Evolutionary conservation across 345 rosid species (phyloP), one percentile per base, ranked within the genome.

Genomic region (Euclidium syriacum): DNA sequence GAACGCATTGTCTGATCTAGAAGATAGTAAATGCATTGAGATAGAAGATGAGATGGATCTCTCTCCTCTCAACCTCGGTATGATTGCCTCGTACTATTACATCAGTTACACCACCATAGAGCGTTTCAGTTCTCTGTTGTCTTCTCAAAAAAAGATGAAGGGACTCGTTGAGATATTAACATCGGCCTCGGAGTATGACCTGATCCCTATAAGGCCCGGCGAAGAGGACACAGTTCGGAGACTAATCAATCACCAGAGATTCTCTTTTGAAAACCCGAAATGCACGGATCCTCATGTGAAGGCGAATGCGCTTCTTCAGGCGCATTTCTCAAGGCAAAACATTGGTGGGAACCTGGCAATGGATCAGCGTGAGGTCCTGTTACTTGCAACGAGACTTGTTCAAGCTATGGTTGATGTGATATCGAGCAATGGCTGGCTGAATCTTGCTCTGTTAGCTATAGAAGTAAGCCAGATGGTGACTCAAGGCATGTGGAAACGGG

Each of bases 391-490:
- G 25, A 82, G 95, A 67, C 78, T 86, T 73, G 87, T 91, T 60
- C 91, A 83, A 29, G 96, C 91, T 3, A 82, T 86, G 87, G 92
- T 91, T 14, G 92, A 88, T 77, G 96, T 91, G 57, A 87, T 85
- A 52, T 85, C 94, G n/a, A 91, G 90, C 68, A 88, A 74, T 11
- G 94, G 92, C 11, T 85, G 89, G 85, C 78, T 88, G 61, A 75
- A 80, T 71, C 92, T 82, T 71, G 95, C 94, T 17, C 83, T 91
- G 35, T 77, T 91, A 71, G 92, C 95, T 0, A 91, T 82, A 95
- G 95, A 88, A 73, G 82, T 81, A 55, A 85, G 95, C 73, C 98
- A 91, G 65, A 91, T 91, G 98, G 88, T 86, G 78, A 85, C 98
- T 9, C 96, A 88, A 49, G 96, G 90, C 62, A 77, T 91, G 83